Conservation (phyloP, 805 yeast genomes). For the Saccharomycopsis fibuligera region DNA sequence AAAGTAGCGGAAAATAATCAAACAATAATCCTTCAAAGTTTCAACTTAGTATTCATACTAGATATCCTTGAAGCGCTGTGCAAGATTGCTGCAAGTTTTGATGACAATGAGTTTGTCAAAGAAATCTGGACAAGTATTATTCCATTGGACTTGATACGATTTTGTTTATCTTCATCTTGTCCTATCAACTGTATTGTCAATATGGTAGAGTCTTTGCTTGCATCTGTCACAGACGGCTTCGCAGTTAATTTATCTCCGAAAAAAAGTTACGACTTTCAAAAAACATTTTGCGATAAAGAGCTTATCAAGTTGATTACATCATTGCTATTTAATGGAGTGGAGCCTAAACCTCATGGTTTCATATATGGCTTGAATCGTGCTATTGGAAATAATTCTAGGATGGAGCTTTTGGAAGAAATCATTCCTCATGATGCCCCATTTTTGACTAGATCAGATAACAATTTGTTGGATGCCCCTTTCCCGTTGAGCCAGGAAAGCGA, state of each 20-base stretch:
- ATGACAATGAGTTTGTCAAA: slow-evolving; percentile 2
- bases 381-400: slow-evolving; percentile 45
- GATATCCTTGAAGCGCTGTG: slow-evolving; percentile 20
- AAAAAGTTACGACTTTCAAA: slow-evolving; percentile 13
- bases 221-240: slow-evolving; percentile 23
- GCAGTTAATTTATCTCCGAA: slow-evolving; percentile 25
- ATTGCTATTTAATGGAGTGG: slow-evolving; percentile 37
- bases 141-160: slow-evolving; percentile 15
- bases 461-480: slow-evolving; percentile 9
- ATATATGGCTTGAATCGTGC: slow-evolving; percentile 49
- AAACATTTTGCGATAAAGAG: slow-evolving; percentile 15
- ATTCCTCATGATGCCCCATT: slow-evolving; percentile 29
- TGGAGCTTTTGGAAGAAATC: slow-evolving; percentile 35
- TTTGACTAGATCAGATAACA: slow-evolving; percentile 2
- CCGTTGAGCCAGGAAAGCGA: slow-evolving; percentile 12
- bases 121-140: slow-evolving; percentile 14
- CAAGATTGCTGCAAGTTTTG: slow-evolving; percentile 9
- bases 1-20: slow-evolving; percentile 9
- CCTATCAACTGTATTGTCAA: slow-evolving; percentile 15
- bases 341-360: slow-evolving; percentile 34
- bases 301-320: slow-evolving; percentile 31
- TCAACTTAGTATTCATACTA: slow-evolving; percentile 9
- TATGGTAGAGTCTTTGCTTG: slow-evolving; percentile 8
- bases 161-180: slow-evolving; percentile 12
- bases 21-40: slow-evolving; percentile 4